Base-by-base conservation (phyloP, 352 stramenopile species). In the Globisporangium sylvaticum region DNA sequence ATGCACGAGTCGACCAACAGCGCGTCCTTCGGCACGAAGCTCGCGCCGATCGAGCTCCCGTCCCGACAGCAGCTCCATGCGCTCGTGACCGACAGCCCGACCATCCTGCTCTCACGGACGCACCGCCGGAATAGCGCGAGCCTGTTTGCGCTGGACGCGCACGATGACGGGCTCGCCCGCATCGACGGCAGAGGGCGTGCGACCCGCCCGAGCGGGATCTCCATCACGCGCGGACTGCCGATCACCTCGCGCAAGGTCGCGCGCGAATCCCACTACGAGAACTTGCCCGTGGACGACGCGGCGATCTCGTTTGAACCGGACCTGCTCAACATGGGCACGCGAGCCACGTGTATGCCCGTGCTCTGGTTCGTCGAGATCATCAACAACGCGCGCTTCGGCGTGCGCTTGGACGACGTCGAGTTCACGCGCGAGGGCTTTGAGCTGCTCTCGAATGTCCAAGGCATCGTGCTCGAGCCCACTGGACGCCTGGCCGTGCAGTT, bases 391-490 rank as follows among this genome's bases (percentile, higher is more conserved):
- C 27, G 52, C 3, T 31, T 67, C 2, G 66, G 64, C 0, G 66
- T 87, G 20, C 70, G 69, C 25, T 65, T 90, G 2, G 70, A 84
- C 32, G 65, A 64, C 12, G 71, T 77, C 5, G 76, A 78, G 34
- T 83, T 88, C 37, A 77, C 80, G 9, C 78, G 79, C 27, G 71
- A 74, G 25, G 66, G 74, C 1, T 84, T 88, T 25, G 72, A 74
- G 20, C 53, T 90, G 18, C 65, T 68, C 0, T 75, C 67, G 1
- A 72, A 86, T 27, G 66, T 86, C 10, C 69, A 69, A 8, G 69
- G 71, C 14, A 74, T 78, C 15, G 61, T 74, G 53, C 57, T 88
- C 39, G 72, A 76, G 27, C 79, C 78, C 0, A 67, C 69, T 0
- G 66, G 79, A 31, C 68, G 65, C 39, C 65, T 86, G 27, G 69